A percentile compares a stretch with the other conserved stretches of the same genome.
Conservation (phyloP, 1,139 yeast genomes). For the Geotrichum candidum region DNA sequence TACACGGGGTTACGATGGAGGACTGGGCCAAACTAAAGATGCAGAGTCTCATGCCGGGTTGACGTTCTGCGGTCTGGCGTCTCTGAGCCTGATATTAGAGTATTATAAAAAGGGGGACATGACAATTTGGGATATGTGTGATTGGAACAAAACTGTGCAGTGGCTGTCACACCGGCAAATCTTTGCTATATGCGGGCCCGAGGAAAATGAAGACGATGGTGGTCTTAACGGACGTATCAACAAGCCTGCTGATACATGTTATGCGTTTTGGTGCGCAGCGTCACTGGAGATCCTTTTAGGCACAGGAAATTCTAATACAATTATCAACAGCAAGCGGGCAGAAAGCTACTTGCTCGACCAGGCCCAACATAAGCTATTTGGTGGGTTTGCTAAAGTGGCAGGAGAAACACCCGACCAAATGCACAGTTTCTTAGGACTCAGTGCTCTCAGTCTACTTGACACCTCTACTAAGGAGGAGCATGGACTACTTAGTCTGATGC, state of each 20-base stretch:
- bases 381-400: conserved; percentile 76
- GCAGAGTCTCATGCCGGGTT: conserved; percentile 84
- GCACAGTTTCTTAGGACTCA: conserved; percentile 39
- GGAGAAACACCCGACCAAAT: conserved; percentile 52
- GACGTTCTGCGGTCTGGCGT: conserved; percentile 77
- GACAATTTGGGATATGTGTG: conserved; percentile 15
- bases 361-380: conserved; percentile 61
- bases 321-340: conserved; percentile 41
- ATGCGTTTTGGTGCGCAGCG: conserved; percentile 81
- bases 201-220: conserved; percentile 49
- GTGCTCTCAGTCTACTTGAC: conserved; percentile 32
- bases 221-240: conserved; percentile 87
- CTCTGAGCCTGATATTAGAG: conserved; percentile 44
- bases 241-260: conserved; percentile 85
- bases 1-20: conserved; percentile 51
- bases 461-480: conserved; percentile 3
- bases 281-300: conserved; percentile 6
- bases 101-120: background rate
- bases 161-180: conserved; percentile 65
- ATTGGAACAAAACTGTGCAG: conserved; percentile 41
- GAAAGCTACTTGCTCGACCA: conserved; percentile 45
- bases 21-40: conserved; percentile 45
- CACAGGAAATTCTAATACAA: conserved; percentile 16
- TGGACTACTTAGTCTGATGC: conserved; percentile 23
- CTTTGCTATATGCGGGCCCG: conserved; percentile 33